Base-by-base conservation (phyloP, 2,329 filamentous ascomycete genomes). In the Botrytis cinerea region DNA sequence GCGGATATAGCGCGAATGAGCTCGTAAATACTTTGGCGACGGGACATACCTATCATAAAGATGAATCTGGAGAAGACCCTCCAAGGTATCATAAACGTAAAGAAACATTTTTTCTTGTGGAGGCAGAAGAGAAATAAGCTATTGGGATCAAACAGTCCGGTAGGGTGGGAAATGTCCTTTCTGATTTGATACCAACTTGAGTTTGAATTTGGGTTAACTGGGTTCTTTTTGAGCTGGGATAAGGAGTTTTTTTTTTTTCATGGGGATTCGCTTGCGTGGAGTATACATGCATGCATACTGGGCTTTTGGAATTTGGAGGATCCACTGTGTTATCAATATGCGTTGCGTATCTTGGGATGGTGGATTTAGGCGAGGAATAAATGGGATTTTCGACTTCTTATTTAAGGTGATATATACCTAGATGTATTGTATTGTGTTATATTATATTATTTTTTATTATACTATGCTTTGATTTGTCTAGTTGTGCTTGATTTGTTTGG, bases 141-240 rank as follows among this genome's bases (percentile, higher is more conserved):
- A 54, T 12, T 16, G 38, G 9, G n/a, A 43, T 18, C 25, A 57
- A 14, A 9, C 10, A 28, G 25, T 57, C 7, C 10, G 6, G 46
- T n/a, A 18, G 18, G 35, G 35, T 12, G 48, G 64, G 48, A 4
- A 48, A 35, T 51, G 25, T 40, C 18, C 35, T 40, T 71, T 71
- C 9, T 51, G 59, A 71, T 71, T 40, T 63, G 69, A 71, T 64
- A 71, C 57, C 69, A 63, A 71, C 46, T 71, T 71, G 59, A 57
- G 16, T 57, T 57, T 57, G 35, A 32, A 43, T 57, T 54, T 28
- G 35, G 48, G 25, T 28, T 40, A 16, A 28, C 51, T 28, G n/a
- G 51, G 51, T 54, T 54, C 51, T 28, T 28, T 54, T 28, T 18
- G 10, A 40, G n/a, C 7, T 62, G 32, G 40, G 22, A 14, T 8